Conservation (phyloP, 2,329 filamentous ascomycete species). For the Penicillium sp. region DNA sequence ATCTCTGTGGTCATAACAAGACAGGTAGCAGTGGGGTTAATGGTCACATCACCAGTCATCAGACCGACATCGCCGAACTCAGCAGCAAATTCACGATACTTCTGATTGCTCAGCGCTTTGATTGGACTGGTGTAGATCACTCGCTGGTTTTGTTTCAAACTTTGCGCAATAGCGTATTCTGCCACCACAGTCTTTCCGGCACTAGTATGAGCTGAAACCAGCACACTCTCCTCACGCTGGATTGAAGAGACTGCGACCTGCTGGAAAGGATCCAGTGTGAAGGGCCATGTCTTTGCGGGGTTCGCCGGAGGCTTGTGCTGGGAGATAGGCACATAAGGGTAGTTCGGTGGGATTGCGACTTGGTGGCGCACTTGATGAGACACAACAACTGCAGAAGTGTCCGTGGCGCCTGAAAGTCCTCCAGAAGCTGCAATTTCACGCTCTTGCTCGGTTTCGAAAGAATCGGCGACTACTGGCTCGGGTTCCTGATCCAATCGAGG, state of each 20-base stretch:
- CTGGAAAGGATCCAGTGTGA: conserved; percentile 96
- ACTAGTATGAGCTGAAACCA: conserved; percentile 95
- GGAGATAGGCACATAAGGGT: conserved; percentile 91
- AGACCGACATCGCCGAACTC: conserved; percentile 96
- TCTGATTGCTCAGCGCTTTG: conserved; percentile 97
- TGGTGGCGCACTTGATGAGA: conserved; percentile 99
- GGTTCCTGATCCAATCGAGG: conserved; percentile 58
- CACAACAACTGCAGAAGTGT: conserved; percentile 67
- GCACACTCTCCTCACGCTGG: conserved; percentile 89
- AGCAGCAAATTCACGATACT: conserved; percentile 92
- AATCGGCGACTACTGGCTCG: conserved; percentile 83
- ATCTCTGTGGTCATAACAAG: conserved; percentile 99
- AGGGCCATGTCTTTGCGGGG: conserved; percentile 79
- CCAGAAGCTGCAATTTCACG: conserved; percentile 80
- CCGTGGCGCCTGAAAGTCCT: conserved; percentile 62
- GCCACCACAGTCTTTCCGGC: conserved; percentile 98
- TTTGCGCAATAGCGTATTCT: conserved; percentile 97
- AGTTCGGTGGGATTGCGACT: conserved; percentile 89
- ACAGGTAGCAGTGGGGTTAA: conserved; percentile 97
- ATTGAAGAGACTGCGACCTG: conserved; percentile 92
- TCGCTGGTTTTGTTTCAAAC: conserved; percentile 92
- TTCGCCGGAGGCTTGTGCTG: conserved; percentile 86
- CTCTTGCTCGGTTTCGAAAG: conserved; percentile 92
- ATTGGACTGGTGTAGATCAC: conserved; percentile 99
- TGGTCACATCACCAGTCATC: conserved; percentile 99